Evolutionary conservation across 1,284 basidiomycete genomes (phyloP).

Genomic region (Erythrobasidium hasegawianum): DNA sequence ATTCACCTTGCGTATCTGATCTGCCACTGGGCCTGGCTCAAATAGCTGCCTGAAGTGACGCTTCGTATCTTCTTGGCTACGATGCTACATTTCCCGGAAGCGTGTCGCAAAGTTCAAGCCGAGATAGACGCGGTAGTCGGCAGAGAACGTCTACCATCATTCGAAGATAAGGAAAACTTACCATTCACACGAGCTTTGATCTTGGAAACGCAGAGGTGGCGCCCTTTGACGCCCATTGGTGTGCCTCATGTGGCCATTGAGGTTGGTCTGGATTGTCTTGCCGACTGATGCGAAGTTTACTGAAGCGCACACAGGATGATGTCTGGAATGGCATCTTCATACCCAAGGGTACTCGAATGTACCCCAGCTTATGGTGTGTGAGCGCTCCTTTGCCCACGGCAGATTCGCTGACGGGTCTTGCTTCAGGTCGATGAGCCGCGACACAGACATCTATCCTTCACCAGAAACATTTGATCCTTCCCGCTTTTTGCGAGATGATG

Average conservation of each 20-base stretch:
- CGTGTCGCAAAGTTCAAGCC: slow-evolving; percentile 30
- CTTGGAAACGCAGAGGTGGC: slow-evolving; percentile 54
- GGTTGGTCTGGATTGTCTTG: too few relatives aligned
- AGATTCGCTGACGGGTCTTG: too few relatives aligned
- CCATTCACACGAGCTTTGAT: slow-evolving; percentile 50
- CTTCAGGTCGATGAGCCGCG: slow-evolving; percentile 30
- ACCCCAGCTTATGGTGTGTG: slow-evolving; percentile 35
- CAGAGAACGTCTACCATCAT: slow-evolving; percentile 49
- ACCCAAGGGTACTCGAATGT: slow-evolving; percentile 8
- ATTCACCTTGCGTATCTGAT: too few relatives aligned
- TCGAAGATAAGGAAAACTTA: slow-evolving; percentile 40
- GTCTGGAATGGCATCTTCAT: slow-evolving; percentile 10
- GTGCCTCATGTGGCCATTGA: slow-evolving; percentile 7
- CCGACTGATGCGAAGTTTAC: too few relatives aligned
- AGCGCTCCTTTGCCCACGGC: too few relatives aligned
- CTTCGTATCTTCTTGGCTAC: slow-evolving; percentile 9
- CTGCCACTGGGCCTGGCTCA: too few relatives aligned
- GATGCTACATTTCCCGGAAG: slow-evolving; percentile 11
- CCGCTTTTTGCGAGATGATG: slow-evolving; percentile 20
- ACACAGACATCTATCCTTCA: slow-evolving; percentile 15
- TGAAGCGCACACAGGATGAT: too few relatives aligned
- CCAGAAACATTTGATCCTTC: slow-evolving; percentile 21
- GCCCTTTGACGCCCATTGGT: slow-evolving; percentile 53
- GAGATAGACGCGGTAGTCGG: slow-evolving; percentile 29
- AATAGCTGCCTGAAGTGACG: slow-evolving; percentile 15